Percentiles rank a stretch among this genome's conserved stretches.
These are phyloP conservation scores for Neurospora africana DNA, from an alignment of 495 filamentous ascomycete genomes.

Conservation along the genomic window DNA sequence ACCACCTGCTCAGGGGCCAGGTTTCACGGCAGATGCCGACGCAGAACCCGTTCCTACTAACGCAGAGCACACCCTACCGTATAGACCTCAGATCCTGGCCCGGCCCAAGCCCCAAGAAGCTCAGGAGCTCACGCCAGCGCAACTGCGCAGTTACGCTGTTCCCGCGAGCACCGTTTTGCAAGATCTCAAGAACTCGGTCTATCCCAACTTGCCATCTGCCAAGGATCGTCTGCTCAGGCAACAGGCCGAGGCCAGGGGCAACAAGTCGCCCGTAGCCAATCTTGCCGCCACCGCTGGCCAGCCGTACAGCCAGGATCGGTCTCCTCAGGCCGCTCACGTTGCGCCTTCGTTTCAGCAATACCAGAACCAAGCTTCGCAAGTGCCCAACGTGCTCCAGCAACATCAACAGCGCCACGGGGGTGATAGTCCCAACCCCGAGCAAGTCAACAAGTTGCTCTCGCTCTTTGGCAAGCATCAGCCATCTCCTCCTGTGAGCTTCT, in stretches of 20 bases:
- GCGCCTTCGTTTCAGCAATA: conserved; percentile 8
- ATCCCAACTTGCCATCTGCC: conserved; percentile 12
- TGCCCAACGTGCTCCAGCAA: conserved; percentile 4
- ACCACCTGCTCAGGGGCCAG: conserved; percentile 18
- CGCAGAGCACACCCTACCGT: conserved; percentile 31
- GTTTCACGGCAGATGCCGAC: conserved; percentile 17
- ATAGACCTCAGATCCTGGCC: conserved; percentile 30
- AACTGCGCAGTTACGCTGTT: conserved; percentile 11
- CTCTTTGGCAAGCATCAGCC: conserved; percentile 52
- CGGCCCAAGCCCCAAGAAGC: conserved; percentile 22
- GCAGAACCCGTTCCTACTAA: conserved; percentile 24
- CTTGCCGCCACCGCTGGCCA: conserved; percentile 9
- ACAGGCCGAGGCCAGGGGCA: conserved; percentile 9
- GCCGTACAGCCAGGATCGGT: conserved; percentile 12
- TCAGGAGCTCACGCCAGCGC: conserved; percentile 3
- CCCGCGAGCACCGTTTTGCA: not conserved
- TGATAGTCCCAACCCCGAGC: conserved; percentile 34
- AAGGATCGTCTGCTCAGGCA: conserved; percentile 10
- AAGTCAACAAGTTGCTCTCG: conserved; percentile 57
- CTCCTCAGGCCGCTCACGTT: conserved; percentile 1
- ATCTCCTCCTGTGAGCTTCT: not conserved
- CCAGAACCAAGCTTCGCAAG: conserved; percentile 1
- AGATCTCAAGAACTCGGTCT: conserved; percentile 6
- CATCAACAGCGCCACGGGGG: conserved; percentile 8
- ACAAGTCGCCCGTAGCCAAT: conserved; percentile 10